phyloP scores from a whole-genome alignment of 257 asterid genomes.

The Datura wrightii region DNA sequence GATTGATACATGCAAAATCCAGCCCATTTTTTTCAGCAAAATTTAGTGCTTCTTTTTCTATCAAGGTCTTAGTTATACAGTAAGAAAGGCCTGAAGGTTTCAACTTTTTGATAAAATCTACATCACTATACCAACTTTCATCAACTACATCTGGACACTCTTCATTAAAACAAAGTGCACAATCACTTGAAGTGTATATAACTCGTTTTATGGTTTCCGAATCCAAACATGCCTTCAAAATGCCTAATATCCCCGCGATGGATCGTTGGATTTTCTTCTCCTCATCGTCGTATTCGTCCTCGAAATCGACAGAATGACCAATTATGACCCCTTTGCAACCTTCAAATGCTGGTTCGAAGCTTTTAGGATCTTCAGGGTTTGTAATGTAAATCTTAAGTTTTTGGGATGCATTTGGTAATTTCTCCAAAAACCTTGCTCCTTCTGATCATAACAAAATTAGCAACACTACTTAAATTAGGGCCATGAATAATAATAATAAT shows the following conservation, averaged over 20 bases:
- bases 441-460: neutral
- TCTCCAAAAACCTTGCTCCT: neutral
- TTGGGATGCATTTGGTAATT: neutral
- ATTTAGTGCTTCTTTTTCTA: neutral
- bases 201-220: conserved; percentile 55
- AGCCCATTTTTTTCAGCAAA: neutral
- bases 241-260: neutral
- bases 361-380: neutral
- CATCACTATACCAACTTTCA: conserved; percentile 53
- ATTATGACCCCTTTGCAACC: neutral
- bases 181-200: conserved; percentile 49
- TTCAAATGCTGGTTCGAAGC: neutral
- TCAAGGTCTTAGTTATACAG: neutral
- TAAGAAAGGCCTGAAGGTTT: neutral
- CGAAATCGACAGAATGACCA: neutral
- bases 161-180: conserved; percentile 28
- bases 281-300: neutral
- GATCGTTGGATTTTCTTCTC: neutral
- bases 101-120: conserved; percentile 35
- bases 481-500: no score
- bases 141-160: conserved; percentile 32
- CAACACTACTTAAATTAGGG: neutral
- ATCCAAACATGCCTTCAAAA: conserved; percentile 38
- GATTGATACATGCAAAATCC: neutral
- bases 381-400: neutral